Percentiles rank a stretch among this genome's conserved stretches.
These are phyloP conservation scores for Colletotrichum cordylinicola DNA, from an alignment of 2,329 filamentous ascomycete species.

Conservation along the genomic window DNA sequence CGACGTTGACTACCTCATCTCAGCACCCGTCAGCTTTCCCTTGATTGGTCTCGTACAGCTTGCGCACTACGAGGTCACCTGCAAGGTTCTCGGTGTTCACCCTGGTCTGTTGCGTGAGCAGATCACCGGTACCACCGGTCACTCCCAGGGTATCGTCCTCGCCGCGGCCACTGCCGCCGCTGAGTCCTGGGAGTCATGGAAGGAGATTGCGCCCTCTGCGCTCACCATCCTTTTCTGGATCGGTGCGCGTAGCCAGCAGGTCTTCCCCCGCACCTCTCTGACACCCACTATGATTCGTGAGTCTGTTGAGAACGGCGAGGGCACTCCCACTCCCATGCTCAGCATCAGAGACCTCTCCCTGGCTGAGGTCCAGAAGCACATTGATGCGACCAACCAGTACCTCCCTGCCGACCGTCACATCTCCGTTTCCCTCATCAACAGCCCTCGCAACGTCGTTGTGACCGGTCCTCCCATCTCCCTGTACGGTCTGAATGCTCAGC, in stretches of 20 bases:
- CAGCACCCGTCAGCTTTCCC: constrained; percentile 93
- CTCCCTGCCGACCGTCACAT: constrained; percentile 92
- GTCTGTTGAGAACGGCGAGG: constrained; percentile 92
- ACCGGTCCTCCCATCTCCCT: constrained; percentile 95
- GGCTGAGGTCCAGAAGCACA: constrained; percentile 91
- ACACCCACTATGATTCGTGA: constrained; percentile 91
- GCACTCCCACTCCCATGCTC: constrained; percentile 95
- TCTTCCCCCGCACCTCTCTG: constrained; percentile 93
- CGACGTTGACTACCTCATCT: constrained; percentile 92
- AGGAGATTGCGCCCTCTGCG: constrained; percentile 78
- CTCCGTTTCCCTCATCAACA: constrained; percentile 94
- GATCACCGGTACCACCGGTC: constrained; percentile 88
- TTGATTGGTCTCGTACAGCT: constrained; percentile 96
- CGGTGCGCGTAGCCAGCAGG: constrained; percentile 94
- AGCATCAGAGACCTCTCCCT: constrained; percentile 93
- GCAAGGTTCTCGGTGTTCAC: constrained; percentile 86
- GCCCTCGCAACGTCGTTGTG: constrained; percentile 94
- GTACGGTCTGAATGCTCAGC: constrained; percentile 92
- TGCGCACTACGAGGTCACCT: constrained; percentile 93
- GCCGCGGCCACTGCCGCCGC: constrained; percentile 91
- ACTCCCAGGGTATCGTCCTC: constrained; percentile 95
- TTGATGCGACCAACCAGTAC: constrained; percentile 96
- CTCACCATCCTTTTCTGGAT: constrained; percentile 98
- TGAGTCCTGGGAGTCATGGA: constrained; percentile 91
- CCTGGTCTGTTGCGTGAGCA: constrained; percentile 87